Conservation (phyloP, 1,139 yeast species). For the Zygoascus sp. region DNA sequence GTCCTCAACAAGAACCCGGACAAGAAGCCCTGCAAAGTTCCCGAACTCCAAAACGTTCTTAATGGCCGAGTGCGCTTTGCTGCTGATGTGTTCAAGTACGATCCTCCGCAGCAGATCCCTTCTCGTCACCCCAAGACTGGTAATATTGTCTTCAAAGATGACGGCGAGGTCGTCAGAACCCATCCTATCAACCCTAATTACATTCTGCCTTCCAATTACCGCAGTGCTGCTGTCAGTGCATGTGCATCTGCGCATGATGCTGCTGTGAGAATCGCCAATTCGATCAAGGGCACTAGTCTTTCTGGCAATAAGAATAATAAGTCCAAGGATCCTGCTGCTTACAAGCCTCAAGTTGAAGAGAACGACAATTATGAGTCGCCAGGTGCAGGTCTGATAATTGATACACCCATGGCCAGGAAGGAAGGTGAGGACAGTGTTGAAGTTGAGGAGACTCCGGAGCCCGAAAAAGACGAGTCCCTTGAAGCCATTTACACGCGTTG, state of each 20-base stretch:
- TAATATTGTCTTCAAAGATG: constrained; percentile 53
- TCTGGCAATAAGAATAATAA: no score
- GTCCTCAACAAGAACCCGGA: constrained; percentile 47
- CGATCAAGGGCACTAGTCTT: constrained; percentile 18
- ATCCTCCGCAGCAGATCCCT: constrained; percentile 96
- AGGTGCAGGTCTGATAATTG: constrained; percentile 21
- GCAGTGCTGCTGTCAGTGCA: constrained; percentile 28
- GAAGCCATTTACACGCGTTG: constrained; percentile 69
- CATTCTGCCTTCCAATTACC: constrained; percentile 27
- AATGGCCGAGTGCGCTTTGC: constrained; percentile 60
- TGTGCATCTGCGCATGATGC: constrained; percentile 32
- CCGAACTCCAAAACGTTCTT: constrained; percentile 36
- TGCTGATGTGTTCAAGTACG: constrained; percentile 58
- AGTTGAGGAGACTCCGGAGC: constrained; percentile 17
- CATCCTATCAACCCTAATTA: constrained; percentile 19
- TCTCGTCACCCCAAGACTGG: constrained; percentile 80
- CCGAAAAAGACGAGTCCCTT: constrained; percentile 19
- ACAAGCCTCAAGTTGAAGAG: no score
- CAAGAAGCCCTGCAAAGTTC: constrained; percentile 38
- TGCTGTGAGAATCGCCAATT: constrained; percentile 32
- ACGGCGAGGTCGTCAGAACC: constrained; percentile 31
- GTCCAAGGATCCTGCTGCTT: no score
- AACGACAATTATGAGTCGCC: no score
- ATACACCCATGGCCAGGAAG: constrained; percentile 30
- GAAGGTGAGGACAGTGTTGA: constrained; percentile 11